These are phyloP conservation scores for Gossypium sturtianum DNA, from an alignment of 345 rosid species.

Conservation along the genomic window DNA sequence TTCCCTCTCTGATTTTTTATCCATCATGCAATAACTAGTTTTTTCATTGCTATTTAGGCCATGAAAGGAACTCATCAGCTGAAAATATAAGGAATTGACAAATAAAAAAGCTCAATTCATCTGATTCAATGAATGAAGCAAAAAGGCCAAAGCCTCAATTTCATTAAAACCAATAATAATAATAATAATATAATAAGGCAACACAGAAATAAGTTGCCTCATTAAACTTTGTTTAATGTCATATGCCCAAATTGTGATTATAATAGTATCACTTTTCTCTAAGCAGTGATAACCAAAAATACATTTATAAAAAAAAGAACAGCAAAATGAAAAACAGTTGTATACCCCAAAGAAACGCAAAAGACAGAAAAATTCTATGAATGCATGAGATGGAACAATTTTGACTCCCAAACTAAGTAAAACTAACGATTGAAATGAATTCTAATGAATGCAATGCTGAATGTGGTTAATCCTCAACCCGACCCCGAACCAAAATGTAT, in stretches of 20 bases:
- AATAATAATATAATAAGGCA: not conserved
- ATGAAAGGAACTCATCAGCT: not conserved
- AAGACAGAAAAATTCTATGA: conserved; percentile 18
- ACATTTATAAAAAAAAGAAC: not conserved
- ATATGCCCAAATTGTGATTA: not conserved
- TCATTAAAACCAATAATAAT: not conserved
- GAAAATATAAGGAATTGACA: no score
- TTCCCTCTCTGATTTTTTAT: not conserved
- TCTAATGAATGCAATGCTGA: conserved; percentile 23
- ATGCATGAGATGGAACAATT: conserved; percentile 29
- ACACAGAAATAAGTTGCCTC: not conserved
- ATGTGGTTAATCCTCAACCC: conserved; percentile 14
- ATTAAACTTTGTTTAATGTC: not conserved
- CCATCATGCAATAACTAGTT: not conserved
- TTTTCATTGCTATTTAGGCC: not conserved
- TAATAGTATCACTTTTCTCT: not conserved
- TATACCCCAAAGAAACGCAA: not conserved
- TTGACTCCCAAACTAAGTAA: conserved; percentile 18
- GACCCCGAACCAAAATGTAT: conserved; percentile 2
- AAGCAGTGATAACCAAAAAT: conserved; percentile 7
- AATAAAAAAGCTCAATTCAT: not conserved
- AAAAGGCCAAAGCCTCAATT: not conserved
- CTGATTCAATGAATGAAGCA: not conserved
- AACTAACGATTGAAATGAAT: not conserved
- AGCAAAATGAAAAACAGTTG: not conserved